phyloP scores from a whole-genome alignment of 129 eudicot genomes.

The Erigeron canadensis region DNA sequence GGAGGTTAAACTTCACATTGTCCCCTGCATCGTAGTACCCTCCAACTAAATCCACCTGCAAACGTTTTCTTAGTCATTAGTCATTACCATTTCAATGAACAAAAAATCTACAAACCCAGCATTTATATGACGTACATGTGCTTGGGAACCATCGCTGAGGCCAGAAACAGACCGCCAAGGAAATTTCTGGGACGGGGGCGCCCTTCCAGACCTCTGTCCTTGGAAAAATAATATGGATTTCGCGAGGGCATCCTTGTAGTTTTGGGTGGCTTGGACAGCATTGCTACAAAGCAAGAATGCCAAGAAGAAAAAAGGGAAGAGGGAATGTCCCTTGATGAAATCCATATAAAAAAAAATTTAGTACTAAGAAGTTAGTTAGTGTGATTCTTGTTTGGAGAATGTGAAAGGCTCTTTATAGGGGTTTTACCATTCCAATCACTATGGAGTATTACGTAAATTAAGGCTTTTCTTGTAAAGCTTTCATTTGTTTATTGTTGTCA shows the following conservation, averaged over 20 bases:
- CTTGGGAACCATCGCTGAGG: conserved; percentile 58
- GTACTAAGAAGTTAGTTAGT: conserved; percentile 16
- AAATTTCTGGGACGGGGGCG: conserved; percentile 46
- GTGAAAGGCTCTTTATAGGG: conserved; percentile 26
- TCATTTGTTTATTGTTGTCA: conserved; percentile 23
- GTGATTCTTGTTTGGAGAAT: conserved; percentile 29
- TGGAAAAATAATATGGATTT: conserved; percentile 83
- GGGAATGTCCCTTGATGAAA: conserved; percentile 22
- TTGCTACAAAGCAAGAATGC: conserved; percentile 30
- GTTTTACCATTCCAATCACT: conserved; percentile 14
- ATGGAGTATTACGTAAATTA: conserved; percentile 37
- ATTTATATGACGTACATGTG: conserved; percentile 44
- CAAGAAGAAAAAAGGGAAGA: conserved; percentile 23
- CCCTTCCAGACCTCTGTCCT: conserved; percentile 86
- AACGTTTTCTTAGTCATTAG: neutral
- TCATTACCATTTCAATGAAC: neutral
- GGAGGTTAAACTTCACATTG: conserved; percentile 87
- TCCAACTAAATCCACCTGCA: conserved; percentile 81
- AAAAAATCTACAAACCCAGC: neutral
- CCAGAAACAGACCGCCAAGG: conserved; percentile 71
- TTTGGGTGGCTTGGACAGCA: conserved; percentile 43
- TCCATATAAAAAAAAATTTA: conserved; percentile 24
- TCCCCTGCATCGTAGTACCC: conserved; percentile 99
- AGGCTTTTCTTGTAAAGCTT: conserved; percentile 40
- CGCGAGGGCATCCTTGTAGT: conserved; percentile 87